A percentile compares a stretch with the other conserved stretches of the same genome.
These are phyloP conservation scores for Salix suchowensis DNA, from an alignment of 345 rosid species.

Conservation along the genomic window DNA sequence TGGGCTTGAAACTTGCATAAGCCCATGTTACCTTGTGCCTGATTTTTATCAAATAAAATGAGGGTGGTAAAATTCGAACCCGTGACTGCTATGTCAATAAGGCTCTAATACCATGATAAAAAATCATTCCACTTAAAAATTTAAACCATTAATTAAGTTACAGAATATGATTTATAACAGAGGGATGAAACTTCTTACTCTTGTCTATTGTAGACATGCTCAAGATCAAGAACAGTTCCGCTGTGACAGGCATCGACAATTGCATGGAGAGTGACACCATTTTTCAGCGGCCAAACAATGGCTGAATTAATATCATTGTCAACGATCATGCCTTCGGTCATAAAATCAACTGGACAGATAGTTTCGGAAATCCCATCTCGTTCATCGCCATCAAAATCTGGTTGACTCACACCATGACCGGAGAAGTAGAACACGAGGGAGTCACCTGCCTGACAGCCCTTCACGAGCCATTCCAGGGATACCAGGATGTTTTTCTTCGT, in stretches of 20 bases:
- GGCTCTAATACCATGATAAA: rapidly evolving
- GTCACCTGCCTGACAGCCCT: conserved; percentile 34
- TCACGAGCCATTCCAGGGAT: conserved; percentile 48
- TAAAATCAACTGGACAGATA: conserved; percentile 52
- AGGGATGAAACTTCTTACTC: conserved; percentile 27
- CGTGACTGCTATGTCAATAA: no score
- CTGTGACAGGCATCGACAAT: conserved; percentile 69
- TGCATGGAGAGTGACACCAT: conserved; percentile 55
- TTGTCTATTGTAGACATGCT: conserved; percentile 24
- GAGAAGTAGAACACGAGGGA: conserved; percentile 58
- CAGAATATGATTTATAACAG: no score
- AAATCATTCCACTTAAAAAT: no score
- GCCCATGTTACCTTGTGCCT: rapidly evolving
- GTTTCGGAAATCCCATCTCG: conserved; percentile 56
- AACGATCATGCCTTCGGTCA: conserved; percentile 40
- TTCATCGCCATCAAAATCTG: conserved; percentile 42
- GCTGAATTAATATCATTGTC: conserved; percentile 43
- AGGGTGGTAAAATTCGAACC: rapidly evolving
- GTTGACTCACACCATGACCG: conserved; percentile 51
- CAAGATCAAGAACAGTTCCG: conserved; percentile 59
- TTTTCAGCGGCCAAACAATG: conserved; percentile 42
- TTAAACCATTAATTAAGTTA: no score
- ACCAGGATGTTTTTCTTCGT: conserved; percentile 45
- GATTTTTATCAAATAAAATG: no score
- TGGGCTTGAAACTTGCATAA: no score